Percentiles rank a stretch among this genome's conserved stretches.
phyloP scores from a whole-genome alignment of 1,139 yeast genomes.

The Suhomyces terraborum region DNA sequence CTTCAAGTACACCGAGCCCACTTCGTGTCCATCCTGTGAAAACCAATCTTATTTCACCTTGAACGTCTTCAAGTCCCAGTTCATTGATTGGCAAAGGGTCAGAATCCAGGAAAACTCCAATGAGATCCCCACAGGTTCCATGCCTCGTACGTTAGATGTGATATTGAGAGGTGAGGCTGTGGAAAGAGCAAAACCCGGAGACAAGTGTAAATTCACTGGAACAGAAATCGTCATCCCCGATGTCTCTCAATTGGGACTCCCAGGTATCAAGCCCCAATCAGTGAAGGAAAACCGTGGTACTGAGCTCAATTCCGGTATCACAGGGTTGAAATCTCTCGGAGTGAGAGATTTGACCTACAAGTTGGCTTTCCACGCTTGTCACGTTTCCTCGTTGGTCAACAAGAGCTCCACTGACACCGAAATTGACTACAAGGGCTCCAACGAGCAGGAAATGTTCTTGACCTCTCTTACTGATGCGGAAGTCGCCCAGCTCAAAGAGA shows the following conservation, averaged over 20 bases:
- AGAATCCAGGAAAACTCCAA: constrained; percentile 93
- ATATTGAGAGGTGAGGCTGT: constrained; percentile 92
- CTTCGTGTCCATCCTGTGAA: constrained; percentile 87
- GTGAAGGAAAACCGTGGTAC: constrained; percentile 60
- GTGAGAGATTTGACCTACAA: constrained; percentile 93
- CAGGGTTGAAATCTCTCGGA: constrained; percentile 84
- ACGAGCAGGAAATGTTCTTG: constrained; percentile 78
- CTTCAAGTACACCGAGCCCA: constrained; percentile 93
- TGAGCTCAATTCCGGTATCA: constrained; percentile 79
- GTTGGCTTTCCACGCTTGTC: constrained; percentile 89
- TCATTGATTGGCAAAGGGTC: constrained; percentile 96
- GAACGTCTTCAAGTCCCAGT: constrained; percentile 79
- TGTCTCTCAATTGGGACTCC: constrained; percentile 91
- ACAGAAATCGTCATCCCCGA: constrained; percentile 96
- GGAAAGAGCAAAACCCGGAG: constrained; percentile 97
- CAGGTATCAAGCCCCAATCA: constrained; percentile 90
- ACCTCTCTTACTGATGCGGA: constrained; percentile 82
- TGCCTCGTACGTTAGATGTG: constrained; percentile 97
- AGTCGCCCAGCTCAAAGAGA: constrained; percentile 78
- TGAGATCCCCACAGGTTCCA: constrained; percentile 97
- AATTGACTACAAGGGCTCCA: constrained; percentile 37
- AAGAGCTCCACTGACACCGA: constrained; percentile 37
- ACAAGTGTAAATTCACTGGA: constrained; percentile 92
- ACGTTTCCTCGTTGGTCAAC: constrained; percentile 64
- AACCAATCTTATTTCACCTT: constrained; percentile 87